phyloP scores from a whole-genome alignment of 176 grass and related monocot genomes.

The Dendrocalamus sinicus region DNA sequence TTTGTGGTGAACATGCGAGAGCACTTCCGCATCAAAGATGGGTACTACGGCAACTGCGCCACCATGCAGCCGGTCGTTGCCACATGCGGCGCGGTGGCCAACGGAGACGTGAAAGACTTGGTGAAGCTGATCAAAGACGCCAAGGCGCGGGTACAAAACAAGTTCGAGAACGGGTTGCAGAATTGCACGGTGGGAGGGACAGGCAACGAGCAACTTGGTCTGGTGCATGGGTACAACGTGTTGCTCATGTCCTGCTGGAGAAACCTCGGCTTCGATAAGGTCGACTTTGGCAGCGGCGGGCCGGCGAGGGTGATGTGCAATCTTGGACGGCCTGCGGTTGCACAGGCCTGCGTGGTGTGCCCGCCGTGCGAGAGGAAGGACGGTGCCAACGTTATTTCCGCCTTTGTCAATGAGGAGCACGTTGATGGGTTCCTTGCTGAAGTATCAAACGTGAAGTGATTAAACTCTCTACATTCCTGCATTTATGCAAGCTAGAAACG shows the following conservation, averaged over 20 bases:
- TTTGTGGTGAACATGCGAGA: background rate
- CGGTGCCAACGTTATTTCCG: background rate
- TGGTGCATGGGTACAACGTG: background rate
- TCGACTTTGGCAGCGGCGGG: background rate
- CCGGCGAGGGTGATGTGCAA: slow-evolving; percentile 15
- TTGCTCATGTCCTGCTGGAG: background rate
- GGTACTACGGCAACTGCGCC: slow-evolving; percentile 29
- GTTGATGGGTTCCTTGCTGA: slow-evolving; percentile 1
- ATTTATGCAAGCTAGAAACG: no score
- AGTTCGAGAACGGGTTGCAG: background rate
- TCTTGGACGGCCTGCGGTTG: no score
- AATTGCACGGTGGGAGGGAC: no score
- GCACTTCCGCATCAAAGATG: background rate
- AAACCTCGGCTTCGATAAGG: background rate
- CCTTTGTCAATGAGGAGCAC: slow-evolving; percentile 14
- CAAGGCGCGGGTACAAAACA: background rate
- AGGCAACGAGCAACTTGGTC: background rate
- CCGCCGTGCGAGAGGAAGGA: background rate
- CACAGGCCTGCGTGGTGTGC: background rate
- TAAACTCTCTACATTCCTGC: no score
- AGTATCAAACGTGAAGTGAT: background rate
- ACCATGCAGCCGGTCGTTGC: background rate
- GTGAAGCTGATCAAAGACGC: background rate
- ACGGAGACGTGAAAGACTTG: background rate
- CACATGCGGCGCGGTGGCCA: background rate